Conservation (phyloP, 192 early-diverging fungal species). For the Mycoemilia scoparia region DNA sequence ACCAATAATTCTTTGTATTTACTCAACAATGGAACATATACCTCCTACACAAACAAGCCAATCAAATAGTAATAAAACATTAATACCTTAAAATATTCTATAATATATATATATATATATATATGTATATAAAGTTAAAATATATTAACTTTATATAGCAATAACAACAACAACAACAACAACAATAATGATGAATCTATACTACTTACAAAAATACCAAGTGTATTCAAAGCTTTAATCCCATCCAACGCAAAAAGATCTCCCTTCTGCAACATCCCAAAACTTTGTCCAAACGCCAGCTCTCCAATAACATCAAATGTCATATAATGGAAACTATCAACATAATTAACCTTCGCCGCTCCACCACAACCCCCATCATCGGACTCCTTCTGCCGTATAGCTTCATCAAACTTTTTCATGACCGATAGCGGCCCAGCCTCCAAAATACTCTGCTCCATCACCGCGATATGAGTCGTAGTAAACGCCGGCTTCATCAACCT, state of each 20-base stretch:
- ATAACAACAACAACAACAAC: slow-evolving; percentile 11
- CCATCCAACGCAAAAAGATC: slow-evolving; percentile 5
- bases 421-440: slow-evolving; percentile 12
- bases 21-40: not conserved
- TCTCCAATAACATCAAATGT: slow-evolving; percentile 23
- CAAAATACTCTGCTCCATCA: slow-evolving; percentile 24
- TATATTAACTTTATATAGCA: not conserved
- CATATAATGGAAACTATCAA: slow-evolving; percentile 16
- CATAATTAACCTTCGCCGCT: slow-evolving; percentile 17
- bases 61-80: too few species aligned
- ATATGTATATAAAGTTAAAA: too few species aligned
- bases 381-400: slow-evolving; percentile 3
- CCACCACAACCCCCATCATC: slow-evolving; percentile 3
- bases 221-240: slow-evolving; percentile 5
- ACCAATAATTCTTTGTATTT: not conserved
- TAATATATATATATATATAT: too few species aligned
- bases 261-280: slow-evolving; percentile 10
- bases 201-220: slow-evolving; percentile 2
- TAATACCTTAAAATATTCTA: too few species aligned
- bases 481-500: slow-evolving; percentile 22
- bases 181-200: slow-evolving; percentile 16
- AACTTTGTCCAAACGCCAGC: slow-evolving; percentile 12
- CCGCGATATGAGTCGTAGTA: slow-evolving; percentile 10
- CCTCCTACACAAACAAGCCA: not conserved
- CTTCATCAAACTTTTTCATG: slow-evolving; percentile 14